phyloP scores from a whole-genome alignment of 73 alveolate genomes.

The Stentor coeruleus region DNA sequence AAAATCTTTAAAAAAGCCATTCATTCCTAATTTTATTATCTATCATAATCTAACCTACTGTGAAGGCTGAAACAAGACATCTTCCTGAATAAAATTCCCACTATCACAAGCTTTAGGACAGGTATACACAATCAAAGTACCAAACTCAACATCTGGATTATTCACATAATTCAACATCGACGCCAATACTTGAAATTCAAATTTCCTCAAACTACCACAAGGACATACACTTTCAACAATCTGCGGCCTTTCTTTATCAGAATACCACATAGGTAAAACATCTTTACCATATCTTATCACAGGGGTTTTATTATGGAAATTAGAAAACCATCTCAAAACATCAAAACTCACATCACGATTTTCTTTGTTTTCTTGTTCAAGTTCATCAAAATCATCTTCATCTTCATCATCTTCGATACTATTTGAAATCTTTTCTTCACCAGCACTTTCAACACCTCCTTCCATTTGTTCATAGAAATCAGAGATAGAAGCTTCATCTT shows the following conservation, averaged over 20 bases:
- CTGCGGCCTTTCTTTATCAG: conserved; percentile 19
- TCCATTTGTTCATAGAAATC: conserved; percentile 10
- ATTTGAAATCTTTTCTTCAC: not conserved
- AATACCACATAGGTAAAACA: conserved; percentile 10
- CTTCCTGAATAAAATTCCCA: not conserved
- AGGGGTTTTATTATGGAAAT: not conserved
- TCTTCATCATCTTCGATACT: not conserved
- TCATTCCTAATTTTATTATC: too few species aligned
- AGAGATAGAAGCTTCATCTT: not conserved
- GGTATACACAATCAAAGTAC: conserved; percentile 1
- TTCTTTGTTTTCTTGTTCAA: not conserved
- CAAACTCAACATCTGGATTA: conserved; percentile 4
- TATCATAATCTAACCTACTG: too few species aligned
- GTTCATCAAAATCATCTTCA: not conserved
- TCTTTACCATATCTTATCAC: not conserved
- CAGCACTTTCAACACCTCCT: conserved; percentile 5
- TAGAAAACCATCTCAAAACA: conserved; percentile 2
- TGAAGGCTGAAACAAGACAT: not conserved
- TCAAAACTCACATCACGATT: not conserved
- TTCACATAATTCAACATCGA: not conserved
- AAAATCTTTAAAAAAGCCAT: too few species aligned
- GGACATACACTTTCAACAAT: not conserved
- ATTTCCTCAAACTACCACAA: not conserved
- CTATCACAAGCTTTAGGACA: conserved; percentile 4
- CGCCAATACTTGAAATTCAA: conserved; percentile 17